phyloP scores from a whole-genome alignment of 2,329 filamentous ascomycete species.

The Ceratocystis papillata region DNA sequence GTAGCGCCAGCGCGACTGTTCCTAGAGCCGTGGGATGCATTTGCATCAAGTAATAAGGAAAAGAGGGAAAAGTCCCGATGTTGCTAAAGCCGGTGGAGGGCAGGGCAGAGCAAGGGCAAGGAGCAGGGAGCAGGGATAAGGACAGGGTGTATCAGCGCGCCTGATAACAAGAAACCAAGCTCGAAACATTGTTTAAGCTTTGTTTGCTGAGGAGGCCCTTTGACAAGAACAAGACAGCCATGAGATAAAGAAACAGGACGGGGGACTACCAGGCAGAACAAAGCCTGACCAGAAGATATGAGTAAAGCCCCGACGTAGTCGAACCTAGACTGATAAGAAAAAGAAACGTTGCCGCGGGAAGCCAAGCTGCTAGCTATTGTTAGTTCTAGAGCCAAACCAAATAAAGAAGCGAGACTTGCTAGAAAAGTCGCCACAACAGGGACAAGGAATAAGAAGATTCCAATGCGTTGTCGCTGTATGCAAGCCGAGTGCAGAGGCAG shows the following conservation, averaged over 20 bases:
- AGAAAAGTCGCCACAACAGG: too few species aligned
- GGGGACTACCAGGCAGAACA: background rate
- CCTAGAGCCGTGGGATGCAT: constrained; percentile 1
- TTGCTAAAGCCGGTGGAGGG: too few species aligned
- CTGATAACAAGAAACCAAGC: background rate
- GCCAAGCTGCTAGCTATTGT: background rate
- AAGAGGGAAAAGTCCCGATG: background rate
- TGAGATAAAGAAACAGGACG: background rate
- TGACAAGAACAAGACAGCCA: background rate
- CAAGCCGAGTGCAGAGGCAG: too few species aligned
- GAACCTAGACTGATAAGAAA: background rate
- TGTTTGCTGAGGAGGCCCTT: background rate
- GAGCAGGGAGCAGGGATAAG: too few species aligned
- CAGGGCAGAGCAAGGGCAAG: too few species aligned
- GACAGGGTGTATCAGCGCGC: background rate
- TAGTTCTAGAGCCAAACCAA: too few species aligned
- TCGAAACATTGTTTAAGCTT: background rate
- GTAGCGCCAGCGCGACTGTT: background rate
- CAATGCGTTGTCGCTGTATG: too few species aligned
- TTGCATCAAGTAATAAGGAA: constrained; percentile 11
- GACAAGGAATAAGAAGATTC: too few species aligned
- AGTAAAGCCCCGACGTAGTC: background rate
- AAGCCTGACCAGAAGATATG: background rate
- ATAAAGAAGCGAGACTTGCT: too few species aligned
- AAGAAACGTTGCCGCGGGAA: background rate